Evolutionary conservation across 441 rosid genomes (phyloP).

Genomic region (Erodium trifolium): DNA sequence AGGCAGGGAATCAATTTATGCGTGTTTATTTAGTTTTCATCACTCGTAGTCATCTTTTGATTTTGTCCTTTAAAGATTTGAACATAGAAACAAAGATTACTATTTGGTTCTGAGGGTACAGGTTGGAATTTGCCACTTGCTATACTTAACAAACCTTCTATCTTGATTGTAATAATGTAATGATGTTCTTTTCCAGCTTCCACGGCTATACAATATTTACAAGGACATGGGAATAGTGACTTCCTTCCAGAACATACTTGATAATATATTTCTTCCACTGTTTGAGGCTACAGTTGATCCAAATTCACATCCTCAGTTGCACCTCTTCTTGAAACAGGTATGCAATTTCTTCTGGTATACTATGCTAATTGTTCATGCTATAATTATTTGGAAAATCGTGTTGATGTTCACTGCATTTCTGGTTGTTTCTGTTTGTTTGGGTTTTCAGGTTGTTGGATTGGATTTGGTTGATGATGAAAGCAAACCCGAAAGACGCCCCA

Average conservation of each 20-base stretch:
- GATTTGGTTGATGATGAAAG: constrained; percentile 99
- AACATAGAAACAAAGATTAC: not conserved
- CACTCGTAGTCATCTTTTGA: not conserved
- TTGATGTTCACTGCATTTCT: no score
- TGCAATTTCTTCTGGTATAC: not conserved
- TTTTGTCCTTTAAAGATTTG: not conserved
- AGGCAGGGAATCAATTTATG: no score
- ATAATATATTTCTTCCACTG: constrained; percentile 89
- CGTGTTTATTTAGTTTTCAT: no score
- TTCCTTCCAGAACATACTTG: constrained; percentile 94
- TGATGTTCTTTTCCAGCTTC: constrained; percentile 51
- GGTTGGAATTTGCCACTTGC: not conserved
- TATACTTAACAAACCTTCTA: not conserved
- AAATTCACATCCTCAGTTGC: constrained; percentile 52
- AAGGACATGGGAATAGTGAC: constrained; percentile 99
- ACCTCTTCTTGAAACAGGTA: constrained; percentile 90
- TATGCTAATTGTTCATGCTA: not conserved
- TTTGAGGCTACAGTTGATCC: constrained; percentile 98
- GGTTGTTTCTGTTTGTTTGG: constrained; percentile 13
- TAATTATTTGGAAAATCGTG: not conserved
- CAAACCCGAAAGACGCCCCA: constrained; percentile 99
- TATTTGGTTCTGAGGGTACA: not conserved
- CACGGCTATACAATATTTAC: constrained; percentile 89
- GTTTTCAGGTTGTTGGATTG: constrained; percentile 83
- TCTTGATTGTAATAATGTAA: constrained; percentile 3